phyloP scores from a whole-genome alignment of 2,329 filamentous ascomycete genomes.

The Aspergillus aculeatinus region DNA sequence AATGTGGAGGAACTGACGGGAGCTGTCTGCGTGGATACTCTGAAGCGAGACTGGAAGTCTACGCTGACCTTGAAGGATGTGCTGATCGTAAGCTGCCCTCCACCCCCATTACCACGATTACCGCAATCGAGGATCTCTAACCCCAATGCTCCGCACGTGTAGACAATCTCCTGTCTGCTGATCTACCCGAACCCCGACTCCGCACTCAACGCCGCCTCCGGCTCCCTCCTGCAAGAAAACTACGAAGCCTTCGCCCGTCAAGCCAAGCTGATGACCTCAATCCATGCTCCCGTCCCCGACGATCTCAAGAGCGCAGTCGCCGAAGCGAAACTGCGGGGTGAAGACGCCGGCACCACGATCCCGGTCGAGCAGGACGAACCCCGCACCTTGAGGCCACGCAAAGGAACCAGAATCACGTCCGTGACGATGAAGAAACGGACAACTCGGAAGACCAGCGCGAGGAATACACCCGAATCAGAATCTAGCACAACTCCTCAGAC shows the following conservation, averaged over 20 bases:
- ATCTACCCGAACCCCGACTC: conserved; percentile 66
- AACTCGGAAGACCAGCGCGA: conserved; percentile 17
- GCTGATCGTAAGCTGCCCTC: conserved; percentile 43
- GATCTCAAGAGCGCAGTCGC: conserved; percentile 46
- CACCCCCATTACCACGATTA: too few relatives aligned
- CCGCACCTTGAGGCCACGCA: conserved; percentile 15
- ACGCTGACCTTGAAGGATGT: conserved; percentile 60
- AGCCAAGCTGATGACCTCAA: conserved; percentile 61
- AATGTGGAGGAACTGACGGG: conserved; percentile 64
- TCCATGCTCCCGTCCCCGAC: conserved; percentile 57
- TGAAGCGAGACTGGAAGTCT: conserved; percentile 63
- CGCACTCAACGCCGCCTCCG: conserved; percentile 61
- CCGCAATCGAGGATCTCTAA: too few relatives aligned
- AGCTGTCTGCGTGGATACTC: conserved; percentile 63
- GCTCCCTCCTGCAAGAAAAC: conserved; percentile 58
- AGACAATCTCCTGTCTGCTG: conserved; percentile 61
- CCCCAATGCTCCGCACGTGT: not conserved
- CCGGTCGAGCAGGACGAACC: conserved; percentile 28
- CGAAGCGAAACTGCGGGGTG: conserved; percentile 56
- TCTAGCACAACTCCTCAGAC: not conserved
- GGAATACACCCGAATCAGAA: not conserved
- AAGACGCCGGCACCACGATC: conserved; percentile 42
- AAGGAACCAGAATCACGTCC: conserved; percentile 18
- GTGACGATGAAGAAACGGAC: conserved; percentile 34
- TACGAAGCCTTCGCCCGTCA: conserved; percentile 58